phyloP scores from a whole-genome alignment of 1,139 yeast species.

The Wickerhamomyces sp. region DNA sequence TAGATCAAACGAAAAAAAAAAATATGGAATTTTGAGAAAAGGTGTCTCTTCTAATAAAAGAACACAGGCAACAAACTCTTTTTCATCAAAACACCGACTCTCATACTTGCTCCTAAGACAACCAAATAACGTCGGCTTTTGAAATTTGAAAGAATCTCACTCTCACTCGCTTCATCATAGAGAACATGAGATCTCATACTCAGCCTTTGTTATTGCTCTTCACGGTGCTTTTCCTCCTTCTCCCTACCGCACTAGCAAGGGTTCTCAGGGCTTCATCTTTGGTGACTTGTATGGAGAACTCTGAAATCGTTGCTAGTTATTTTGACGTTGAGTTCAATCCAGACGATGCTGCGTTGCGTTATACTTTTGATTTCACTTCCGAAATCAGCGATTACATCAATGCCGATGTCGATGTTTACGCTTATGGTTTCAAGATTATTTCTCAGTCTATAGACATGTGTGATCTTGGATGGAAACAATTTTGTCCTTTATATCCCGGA shows the following conservation, averaged over 20 bases:
- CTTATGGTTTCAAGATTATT: constrained; percentile 68
- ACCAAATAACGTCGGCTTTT: no score
- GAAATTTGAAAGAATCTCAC: no score
- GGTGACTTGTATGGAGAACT: constrained; percentile 68
- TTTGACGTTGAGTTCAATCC: constrained; percentile 68
- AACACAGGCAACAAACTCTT: no score
- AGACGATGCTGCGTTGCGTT: constrained; percentile 53
- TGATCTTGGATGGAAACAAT: constrained; percentile 65
- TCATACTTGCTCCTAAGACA: no score
- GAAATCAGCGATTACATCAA: constrained; percentile 51
- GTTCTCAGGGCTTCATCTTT: constrained; percentile 56
- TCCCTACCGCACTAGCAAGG: constrained; percentile 25
- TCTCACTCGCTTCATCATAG: no score
- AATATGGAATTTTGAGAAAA: no score
- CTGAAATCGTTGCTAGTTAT: constrained; percentile 57
- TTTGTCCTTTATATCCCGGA: constrained; percentile 75
- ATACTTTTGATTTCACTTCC: constrained; percentile 57
- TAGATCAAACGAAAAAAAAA: no score
- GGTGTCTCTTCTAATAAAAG: no score
- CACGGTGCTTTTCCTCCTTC: neutral
- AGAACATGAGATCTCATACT: neutral
- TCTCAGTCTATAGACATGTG: constrained; percentile 51
- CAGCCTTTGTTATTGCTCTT: neutral
- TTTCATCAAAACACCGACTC: no score
- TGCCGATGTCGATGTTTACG: constrained; percentile 63